Percentiles rank a stretch among this genome's conserved stretches.
Evolutionary conservation across 257 asterid genomes (phyloP).

Genomic region (Sherardia arvensis): DNA sequence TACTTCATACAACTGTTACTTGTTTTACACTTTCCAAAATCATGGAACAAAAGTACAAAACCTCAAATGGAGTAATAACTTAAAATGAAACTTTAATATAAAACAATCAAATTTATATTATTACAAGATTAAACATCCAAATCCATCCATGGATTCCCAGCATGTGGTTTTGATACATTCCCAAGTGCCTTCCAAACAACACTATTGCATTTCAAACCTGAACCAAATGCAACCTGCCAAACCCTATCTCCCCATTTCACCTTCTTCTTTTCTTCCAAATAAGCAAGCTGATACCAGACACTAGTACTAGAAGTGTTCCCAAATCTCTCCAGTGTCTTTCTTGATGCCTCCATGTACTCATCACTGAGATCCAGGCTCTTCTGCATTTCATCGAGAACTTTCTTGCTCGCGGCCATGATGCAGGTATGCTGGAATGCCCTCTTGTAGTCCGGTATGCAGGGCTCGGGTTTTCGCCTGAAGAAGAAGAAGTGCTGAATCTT

Average conservation of each 20-base stretch:
- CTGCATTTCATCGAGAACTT: slow-evolving; percentile 49
- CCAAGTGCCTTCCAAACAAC: slow-evolving; percentile 54
- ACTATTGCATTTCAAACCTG: slow-evolving; percentile 71
- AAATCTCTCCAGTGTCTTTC: slow-evolving; percentile 59
- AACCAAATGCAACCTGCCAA: slow-evolving; percentile 67
- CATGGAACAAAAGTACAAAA: too few relatives aligned
- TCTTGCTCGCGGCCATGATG: slow-evolving; percentile 51
- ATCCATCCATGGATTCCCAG: slow-evolving; percentile 12
- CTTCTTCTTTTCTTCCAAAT: slow-evolving; percentile 40
- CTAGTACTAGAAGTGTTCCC: slow-evolving; percentile 81
- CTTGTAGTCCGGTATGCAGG: slow-evolving; percentile 59
- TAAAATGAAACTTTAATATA: not conserved
- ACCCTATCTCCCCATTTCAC: slow-evolving; percentile 46
- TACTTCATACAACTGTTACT: too few relatives aligned
- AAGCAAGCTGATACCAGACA: slow-evolving; percentile 73
- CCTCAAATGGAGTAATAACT: too few relatives aligned
- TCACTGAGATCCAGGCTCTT: slow-evolving; percentile 52
- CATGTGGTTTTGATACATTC: slow-evolving; percentile 11
- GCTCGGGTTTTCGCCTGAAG: slow-evolving; percentile 26
- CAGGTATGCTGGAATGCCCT: slow-evolving; percentile 57
- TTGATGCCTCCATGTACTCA: slow-evolving; percentile 67
- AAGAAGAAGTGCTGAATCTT: slow-evolving; percentile 49
- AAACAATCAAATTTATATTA: too few relatives aligned
- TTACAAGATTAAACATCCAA: not conserved
- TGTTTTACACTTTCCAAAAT: too few relatives aligned